Percentiles rank a stretch among this genome's conserved stretches.
phyloP scores from a whole-genome alignment of 1,284 basidiomycete species.

The Tranzscheliella williamsii region DNA sequence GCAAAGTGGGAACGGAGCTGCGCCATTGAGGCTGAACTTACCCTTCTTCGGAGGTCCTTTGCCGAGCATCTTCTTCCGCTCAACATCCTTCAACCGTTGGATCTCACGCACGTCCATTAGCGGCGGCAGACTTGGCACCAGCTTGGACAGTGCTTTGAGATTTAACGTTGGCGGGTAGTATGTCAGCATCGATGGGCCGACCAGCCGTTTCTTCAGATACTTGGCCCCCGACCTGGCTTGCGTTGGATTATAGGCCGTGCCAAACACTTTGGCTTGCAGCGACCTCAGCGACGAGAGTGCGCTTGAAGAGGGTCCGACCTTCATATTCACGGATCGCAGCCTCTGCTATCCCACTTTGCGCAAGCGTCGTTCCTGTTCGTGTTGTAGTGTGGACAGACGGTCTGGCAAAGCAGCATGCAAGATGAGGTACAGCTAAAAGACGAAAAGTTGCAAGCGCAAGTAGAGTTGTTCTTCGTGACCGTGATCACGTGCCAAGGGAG shows the following conservation, averaged over 20 bases:
- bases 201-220: conserved; percentile 43
- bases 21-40: too few species aligned
- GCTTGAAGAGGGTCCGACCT: conserved; percentile 29
- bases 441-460: too few species aligned
- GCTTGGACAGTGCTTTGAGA: conserved; percentile 26
- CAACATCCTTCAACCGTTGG: conserved; percentile 50
- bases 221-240: conserved; percentile 53
- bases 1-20: too few species aligned
- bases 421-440: too few species aligned
- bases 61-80: conserved; percentile 51
- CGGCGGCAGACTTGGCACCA: conserved; percentile 17
- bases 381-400: too few species aligned
- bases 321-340: too few species aligned
- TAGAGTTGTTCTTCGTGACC: too few species aligned
- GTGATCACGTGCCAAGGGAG: too few species aligned
- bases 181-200: conserved; percentile 51
- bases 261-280: conserved; percentile 47
- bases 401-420: too few species aligned
- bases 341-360: too few species aligned
- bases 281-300: conserved; percentile 41
- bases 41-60: conserved; percentile 61
- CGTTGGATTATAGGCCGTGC: conserved; percentile 44
- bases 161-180: conserved; percentile 57
- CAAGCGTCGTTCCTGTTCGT: too few species aligned
- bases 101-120: conserved; percentile 38